Conservation (phyloP, 1,139 yeast species). For the Torulaspora globosa region DNA sequence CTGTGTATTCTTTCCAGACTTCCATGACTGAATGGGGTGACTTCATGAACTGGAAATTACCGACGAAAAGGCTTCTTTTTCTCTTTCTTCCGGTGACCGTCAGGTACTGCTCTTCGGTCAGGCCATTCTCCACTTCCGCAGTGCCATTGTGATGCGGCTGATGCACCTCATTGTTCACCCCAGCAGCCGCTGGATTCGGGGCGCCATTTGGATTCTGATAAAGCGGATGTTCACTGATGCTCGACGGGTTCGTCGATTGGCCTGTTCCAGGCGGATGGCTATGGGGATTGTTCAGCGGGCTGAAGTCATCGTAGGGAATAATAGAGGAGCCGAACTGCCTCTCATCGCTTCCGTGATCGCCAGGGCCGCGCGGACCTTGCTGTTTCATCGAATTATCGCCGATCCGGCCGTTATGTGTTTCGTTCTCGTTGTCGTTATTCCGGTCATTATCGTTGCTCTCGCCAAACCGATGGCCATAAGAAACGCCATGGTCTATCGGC, state of each 20-base stretch:
- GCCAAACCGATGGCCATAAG: constrained; percentile 7
- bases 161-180: constrained; percentile 4
- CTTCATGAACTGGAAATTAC: constrained; percentile 39
- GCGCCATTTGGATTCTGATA: neutral
- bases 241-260: neutral
- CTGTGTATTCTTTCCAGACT: constrained; percentile 42
- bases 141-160: constrained; percentile 1
- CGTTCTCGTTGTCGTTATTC: constrained; percentile 2
- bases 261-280: neutral
- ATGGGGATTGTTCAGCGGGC: constrained; percentile 6
- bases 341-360: constrained; percentile 1
- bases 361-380: neutral
- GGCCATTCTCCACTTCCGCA: constrained; percentile 9
- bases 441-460: constrained; percentile 1
- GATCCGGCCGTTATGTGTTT: constrained; percentile 10
- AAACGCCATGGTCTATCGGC: neutral
- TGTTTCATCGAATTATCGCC: neutral
- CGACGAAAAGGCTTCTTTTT: constrained; percentile 34
- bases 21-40: constrained; percentile 42
- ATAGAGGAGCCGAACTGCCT: constrained; percentile 6
- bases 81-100: constrained; percentile 22
- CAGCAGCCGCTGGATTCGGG: neutral
- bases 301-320: constrained; percentile 12
- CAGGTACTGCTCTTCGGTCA: constrained; percentile 18
- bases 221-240: neutral